Base-by-base conservation (phyloP, 495 filamentous ascomycete genomes). In the Penicillium canescens region DNA sequence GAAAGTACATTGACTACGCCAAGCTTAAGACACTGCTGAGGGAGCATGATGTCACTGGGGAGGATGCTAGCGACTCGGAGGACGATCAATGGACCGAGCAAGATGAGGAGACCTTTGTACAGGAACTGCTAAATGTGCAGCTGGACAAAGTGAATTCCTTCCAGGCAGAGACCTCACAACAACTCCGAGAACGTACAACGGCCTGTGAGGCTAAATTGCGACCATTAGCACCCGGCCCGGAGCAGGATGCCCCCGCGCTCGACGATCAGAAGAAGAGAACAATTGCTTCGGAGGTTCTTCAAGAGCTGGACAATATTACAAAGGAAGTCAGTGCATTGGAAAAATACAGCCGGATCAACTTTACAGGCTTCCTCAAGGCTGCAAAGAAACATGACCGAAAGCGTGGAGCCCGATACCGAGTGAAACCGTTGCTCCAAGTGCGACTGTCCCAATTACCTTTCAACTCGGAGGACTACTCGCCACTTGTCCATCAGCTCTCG, bases 301-400 rank as follows among this genome's bases (percentile, higher is more conserved):
- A 78, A 34, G 91, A 97, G 67, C 79, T 98, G 37, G 95, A 98
- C 66, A 63, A 66, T 13, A 94, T 98, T 67, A 91, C 88, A 14
- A 86, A 88, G 65, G 92, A 98, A 70, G 87, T 92, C 60, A 95
- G 87, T 66, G 89, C 96, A 71, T 76, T 98, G 52, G 90, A 96
- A 68, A 96, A 92, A 66, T 98, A 92, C 72, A 94, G 90, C 66
- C 90, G 88, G 21, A 86, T 96, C 71, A 98, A 98, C 70, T 98
- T 96, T 70, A 96, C 95, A 9, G 95, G 92, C 28, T 96, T 98
- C 67, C 80, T 97, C 59, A 98, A 98, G 76, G 95, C 96, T 23
- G 91, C 88, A 21, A 98, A 98, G 82, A 98, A 98, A 69, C 94
- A 98, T 72, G 94, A 98, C 65, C 86, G 94, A 42, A 93, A 90